Evolutionary conservation across 1,284 basidiomycete genomes (phyloP).

Genomic region (Melampsora americana): DNA sequence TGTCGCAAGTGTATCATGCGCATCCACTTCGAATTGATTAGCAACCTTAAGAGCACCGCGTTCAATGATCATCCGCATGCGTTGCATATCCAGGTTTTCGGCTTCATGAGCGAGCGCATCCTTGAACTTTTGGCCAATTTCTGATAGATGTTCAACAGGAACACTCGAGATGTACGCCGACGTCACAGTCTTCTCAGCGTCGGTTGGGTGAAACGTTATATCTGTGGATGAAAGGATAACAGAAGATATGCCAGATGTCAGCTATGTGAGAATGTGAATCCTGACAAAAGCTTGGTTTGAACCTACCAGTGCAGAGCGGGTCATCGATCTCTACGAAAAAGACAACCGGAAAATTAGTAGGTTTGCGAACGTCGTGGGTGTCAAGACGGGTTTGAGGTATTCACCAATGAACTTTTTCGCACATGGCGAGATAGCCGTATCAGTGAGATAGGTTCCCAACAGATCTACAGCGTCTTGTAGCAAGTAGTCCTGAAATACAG

Average conservation of each 20-base stretch:
- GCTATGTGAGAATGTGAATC: not conserved
- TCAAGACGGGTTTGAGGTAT: not conserved
- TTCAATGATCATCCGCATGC: conserved; percentile 82
- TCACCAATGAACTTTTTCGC: conserved; percentile 44
- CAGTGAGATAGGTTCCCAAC: conserved; percentile 51
- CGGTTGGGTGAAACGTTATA: conserved; percentile 77
- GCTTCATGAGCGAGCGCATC: conserved; percentile 66
- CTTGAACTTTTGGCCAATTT: conserved; percentile 69
- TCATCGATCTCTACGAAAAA: conserved; percentile 92
- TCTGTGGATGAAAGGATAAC: conserved; percentile 59
- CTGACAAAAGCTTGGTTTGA: not conserved
- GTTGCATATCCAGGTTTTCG: conserved; percentile 82
- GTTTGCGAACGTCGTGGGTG: not conserved
- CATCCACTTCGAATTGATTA: conserved; percentile 56
- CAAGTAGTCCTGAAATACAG: conserved; percentile 36
- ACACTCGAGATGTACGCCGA: conserved; percentile 79
- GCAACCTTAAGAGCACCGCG: conserved; percentile 56
- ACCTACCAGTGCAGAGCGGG: conserved; percentile 70
- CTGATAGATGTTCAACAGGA: conserved; percentile 72
- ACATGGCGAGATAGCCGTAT: conserved; percentile 47
- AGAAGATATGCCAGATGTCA: not conserved
- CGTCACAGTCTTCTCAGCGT: conserved; percentile 69
- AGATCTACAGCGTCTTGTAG: conserved; percentile 29
- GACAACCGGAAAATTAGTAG: conserved; percentile 66
- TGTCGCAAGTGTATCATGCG: conserved; percentile 54